Evolutionary conservation across 1,139 yeast genomes (phyloP).

Genomic region (Suhomyces atakaporum): DNA sequence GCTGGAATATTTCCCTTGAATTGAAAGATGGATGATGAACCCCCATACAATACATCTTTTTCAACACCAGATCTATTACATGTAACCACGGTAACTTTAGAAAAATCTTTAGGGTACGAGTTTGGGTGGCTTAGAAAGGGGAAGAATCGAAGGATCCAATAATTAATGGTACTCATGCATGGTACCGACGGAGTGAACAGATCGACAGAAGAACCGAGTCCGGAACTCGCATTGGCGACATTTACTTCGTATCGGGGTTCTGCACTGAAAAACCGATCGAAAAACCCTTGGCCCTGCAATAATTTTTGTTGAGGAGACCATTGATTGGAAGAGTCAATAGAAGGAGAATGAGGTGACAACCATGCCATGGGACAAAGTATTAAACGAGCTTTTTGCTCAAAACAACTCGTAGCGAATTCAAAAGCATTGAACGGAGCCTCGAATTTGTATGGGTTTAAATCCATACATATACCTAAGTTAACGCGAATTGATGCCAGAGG

Average conservation of each 20-base stretch:
- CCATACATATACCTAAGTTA: conserved; percentile 93
- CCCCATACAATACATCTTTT: conserved; percentile 68
- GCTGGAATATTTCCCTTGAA: conserved; percentile 41
- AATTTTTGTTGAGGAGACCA: conserved; percentile 9
- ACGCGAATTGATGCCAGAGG: conserved; percentile 31
- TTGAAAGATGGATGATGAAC: conserved; percentile 60
- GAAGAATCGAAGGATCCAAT: conserved; percentile 75
- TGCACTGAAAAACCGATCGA: conserved; percentile 5
- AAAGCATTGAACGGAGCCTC: conserved; percentile 72
- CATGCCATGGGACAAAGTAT: conserved; percentile 87
- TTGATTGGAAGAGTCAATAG: conserved; percentile 20
- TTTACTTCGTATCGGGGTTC: not conserved
- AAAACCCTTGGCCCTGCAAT: conserved; percentile 12
- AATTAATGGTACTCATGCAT: conserved; percentile 34
- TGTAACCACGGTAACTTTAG: conserved; percentile 43
- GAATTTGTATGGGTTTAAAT: conserved; percentile 83
- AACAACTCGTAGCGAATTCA: conserved; percentile 67
- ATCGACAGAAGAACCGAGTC: conserved; percentile 4
- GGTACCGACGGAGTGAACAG: conserved; percentile 23
- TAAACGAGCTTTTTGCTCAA: conserved; percentile 50
- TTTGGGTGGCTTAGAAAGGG: conserved; percentile 56
- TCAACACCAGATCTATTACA: conserved; percentile 81
- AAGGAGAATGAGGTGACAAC: conserved; percentile 63
- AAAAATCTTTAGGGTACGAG: conserved; percentile 28
- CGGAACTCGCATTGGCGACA: conserved; percentile 1